Evolutionary conservation across 208 protist species (phyloP), one percentile per base, ranked within the genome.

Genomic region (Polymyxa betae): DNA sequence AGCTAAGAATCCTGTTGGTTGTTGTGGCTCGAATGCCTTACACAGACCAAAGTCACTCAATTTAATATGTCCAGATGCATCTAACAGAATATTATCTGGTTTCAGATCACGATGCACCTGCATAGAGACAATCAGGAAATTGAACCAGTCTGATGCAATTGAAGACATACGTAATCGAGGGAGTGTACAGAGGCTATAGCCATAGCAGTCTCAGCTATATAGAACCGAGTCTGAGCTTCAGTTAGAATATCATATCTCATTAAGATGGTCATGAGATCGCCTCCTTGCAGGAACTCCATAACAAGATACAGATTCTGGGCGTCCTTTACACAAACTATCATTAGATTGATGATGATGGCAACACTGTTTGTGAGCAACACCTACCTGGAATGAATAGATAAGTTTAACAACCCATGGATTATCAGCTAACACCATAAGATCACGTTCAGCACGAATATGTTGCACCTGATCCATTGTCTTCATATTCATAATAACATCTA

Each of bases 271-370:
- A 96, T 96, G 68, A 96, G 72, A 93, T 96, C 95, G 40, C 95
- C 95, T 35, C 95, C 95, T 38, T 91, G 93, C 32, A 95, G 38
- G 91, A 96, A 96, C 64, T 96, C 95, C 95, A 96, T 96, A 12
- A 96, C 88, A 0, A 96, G 77, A 87, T 96, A 96, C 0, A 96
- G 72, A 77, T 94, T 94, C 35, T 95, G 40, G 0, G 54, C 64
- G 78, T 96, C 95, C 82, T 95, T n/a, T n/a, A 29, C 77, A 43
- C 77, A 5, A 88, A 5, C 20, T 12, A 20, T 29, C 16, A 66
- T 29, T n/a, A 24, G 12, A 5, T 38, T 38, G 29, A 88, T 38
- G 77, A 24, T 20, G 20, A 5, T 44, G 35, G 20, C 29, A 44
- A 44, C 77, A 38, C 29, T 38, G 43, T 44, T 12, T 38, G 77